These are phyloP conservation scores for Eucalyptus brandiana DNA, from an alignment of 345 rosid genomes.

Conservation along the genomic window DNA sequence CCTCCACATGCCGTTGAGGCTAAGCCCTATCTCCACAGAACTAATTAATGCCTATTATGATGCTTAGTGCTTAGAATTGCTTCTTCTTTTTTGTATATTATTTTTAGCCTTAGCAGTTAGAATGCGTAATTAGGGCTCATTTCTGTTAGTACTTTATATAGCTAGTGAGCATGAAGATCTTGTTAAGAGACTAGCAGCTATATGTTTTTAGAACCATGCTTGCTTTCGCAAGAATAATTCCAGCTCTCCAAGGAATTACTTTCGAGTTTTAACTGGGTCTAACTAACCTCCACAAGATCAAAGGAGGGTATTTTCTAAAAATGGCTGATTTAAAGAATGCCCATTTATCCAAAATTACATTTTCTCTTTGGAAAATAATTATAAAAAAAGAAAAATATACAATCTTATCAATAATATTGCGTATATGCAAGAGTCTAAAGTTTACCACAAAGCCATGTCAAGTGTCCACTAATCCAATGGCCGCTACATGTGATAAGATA, in stretches of 20 bases:
- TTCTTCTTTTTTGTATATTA: not conserved
- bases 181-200: not conserved
- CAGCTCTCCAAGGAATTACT: not conserved
- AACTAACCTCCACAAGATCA: not conserved
- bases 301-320: not conserved
- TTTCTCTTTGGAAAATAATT: not conserved
- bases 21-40: not conserved
- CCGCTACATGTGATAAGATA: not conserved
- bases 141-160: not conserved
- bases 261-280: not conserved
- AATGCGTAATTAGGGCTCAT: not conserved
- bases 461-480: not conserved
- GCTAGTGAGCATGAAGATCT: not conserved
- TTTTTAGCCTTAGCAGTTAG: not conserved
- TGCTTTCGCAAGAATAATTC: too few relatives aligned
- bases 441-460: not conserved
- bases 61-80: not conserved
- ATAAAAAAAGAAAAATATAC: not conserved
- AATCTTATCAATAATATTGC: not conserved
- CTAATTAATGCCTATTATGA: not conserved
- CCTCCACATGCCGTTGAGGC: conserved; percentile 17
- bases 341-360: not conserved
- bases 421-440: not conserved
- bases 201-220: not conserved
- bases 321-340: not conserved